A percentile compares a stretch with the other conserved stretches of the same genome.
Evolutionary conservation across 1,139 yeast genomes (phyloP).

Genomic region (Taphrina betulina): DNA sequence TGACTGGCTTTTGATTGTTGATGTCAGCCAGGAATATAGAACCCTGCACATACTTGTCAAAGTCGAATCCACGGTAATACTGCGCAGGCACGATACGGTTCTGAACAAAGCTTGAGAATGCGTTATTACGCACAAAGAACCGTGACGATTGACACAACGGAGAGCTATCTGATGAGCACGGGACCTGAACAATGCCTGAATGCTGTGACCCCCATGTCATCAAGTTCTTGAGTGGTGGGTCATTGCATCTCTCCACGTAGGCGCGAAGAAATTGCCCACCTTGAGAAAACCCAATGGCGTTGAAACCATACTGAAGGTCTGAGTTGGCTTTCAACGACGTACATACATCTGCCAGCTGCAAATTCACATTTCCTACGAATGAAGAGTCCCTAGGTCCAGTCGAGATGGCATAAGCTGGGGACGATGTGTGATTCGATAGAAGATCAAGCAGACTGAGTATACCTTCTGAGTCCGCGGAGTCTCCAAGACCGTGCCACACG

Average conservation of each 20-base stretch:
- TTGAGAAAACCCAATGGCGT: slow-evolving; percentile 77
- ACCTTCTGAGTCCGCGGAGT: slow-evolving; percentile 63
- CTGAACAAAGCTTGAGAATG: slow-evolving; percentile 63
- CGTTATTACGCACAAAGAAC: slow-evolving; percentile 55
- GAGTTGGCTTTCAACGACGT: slow-evolving; percentile 48
- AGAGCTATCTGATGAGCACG: slow-evolving; percentile 61
- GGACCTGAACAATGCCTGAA: slow-evolving; percentile 62
- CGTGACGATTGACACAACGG: slow-evolving; percentile 63
- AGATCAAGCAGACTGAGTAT: slow-evolving; percentile 43
- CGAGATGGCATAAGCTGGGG: slow-evolving; percentile 22
- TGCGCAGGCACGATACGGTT: slow-evolving; percentile 67
- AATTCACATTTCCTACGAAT: slow-evolving; percentile 60
- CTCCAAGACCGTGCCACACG: slow-evolving; percentile 85
- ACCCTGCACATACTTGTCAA: slow-evolving; percentile 52
- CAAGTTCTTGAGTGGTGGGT: slow-evolving; percentile 54
- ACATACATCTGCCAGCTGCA: slow-evolving; percentile 50
- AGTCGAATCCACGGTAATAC: slow-evolving; percentile 58
- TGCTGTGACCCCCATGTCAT: slow-evolving; percentile 83
- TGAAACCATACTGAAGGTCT: slow-evolving; percentile 57
- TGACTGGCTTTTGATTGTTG: slow-evolving; percentile 57
- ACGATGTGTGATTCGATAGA: slow-evolving; percentile 15
- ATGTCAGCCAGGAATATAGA: slow-evolving; percentile 61
- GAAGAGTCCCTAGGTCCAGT: slow-evolving; percentile 21
- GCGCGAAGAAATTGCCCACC: slow-evolving; percentile 75
- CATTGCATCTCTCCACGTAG: slow-evolving; percentile 57